Evolutionary conservation across 306 rosid species (phyloP), one percentile per base, ranked within the genome.

Genomic region (Pyrus bretschneideri): DNA sequence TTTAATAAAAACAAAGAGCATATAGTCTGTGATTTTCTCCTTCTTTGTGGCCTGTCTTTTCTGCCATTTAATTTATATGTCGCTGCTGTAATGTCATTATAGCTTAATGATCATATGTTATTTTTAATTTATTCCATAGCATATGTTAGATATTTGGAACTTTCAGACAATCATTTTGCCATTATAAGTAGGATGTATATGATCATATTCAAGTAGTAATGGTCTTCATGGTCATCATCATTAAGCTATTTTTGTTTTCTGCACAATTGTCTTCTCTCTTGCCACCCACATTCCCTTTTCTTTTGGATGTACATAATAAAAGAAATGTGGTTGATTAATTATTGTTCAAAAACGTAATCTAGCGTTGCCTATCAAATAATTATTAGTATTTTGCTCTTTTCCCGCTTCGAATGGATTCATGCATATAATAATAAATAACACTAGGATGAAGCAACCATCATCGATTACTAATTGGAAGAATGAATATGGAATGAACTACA

Each of bases 141-240:
- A 31, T 31, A 19, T 59, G 15, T n/a, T n/a, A 15, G 44, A 35
- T 15, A 57, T 49, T 15, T 49, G 21, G 76, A 72, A 72, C 23
- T 51, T 72, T 61, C 69, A 18, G 27, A 31, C 35, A 60, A 74
- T 62, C 78, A 74, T 74, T 61, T 62, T 62, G 58, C 51, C 67
- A 72, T 55, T 58, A 72, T 38, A 22, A 25, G 38, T 15, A 44
- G 67, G 55, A 72, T 58, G 17, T 35, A 23, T 29, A 54, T 55
- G 33, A 72, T 55, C 21, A 49, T 49, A 33, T 55, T 71, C 31
- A 72, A 33, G 54, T 25, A 10, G 19, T 13, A 4, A 38, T 58
- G 12, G 23, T 60, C 40, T 59, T 59, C 68, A 29, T 8, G 69
- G 44, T 64, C 25, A 15, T 64, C 45, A 57, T 57, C 62, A 31